Evolutionary conservation across 2,329 filamentous ascomycete genomes (phyloP).

Genomic region (Aspergillus pseudoviridinutans): DNA sequence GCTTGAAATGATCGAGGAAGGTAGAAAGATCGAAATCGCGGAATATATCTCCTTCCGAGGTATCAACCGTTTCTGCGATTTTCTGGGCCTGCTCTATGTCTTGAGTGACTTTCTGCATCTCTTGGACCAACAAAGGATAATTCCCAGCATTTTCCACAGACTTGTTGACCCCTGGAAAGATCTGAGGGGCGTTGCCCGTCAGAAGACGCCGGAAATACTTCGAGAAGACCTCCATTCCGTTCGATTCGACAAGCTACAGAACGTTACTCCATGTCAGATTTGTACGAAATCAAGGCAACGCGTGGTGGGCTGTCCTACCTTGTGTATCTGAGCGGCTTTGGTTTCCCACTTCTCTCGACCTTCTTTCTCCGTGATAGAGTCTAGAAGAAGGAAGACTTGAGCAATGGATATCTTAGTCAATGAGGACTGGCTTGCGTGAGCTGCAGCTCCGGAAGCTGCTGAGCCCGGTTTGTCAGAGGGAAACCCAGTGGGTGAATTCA

Average conservation of each 20-base stretch:
- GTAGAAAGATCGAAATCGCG: constrained; percentile 93
- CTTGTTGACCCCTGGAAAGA: constrained; percentile 77
- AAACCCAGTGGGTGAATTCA: constrained; percentile 51
- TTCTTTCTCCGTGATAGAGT: constrained; percentile 92
- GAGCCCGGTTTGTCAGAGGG: constrained; percentile 46
- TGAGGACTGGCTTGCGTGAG: constrained; percentile 53
- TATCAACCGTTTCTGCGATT: constrained; percentile 91
- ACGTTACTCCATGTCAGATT: constrained; percentile 1
- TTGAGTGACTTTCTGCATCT: constrained; percentile 80
- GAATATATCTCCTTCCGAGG: constrained; percentile 86
- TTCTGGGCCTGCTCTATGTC: constrained; percentile 80
- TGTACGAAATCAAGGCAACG: neutral
- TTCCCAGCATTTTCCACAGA: constrained; percentile 72
- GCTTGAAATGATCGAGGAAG: constrained; percentile 93
- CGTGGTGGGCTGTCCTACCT: constrained; percentile 57
- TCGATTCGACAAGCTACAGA: constrained; percentile 80
- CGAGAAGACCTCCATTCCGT: constrained; percentile 98
- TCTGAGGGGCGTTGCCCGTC: constrained; percentile 82
- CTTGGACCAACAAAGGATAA: constrained; percentile 74
- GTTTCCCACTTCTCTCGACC: constrained; percentile 87
- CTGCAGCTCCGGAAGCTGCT: constrained; percentile 35
- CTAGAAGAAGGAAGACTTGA: constrained; percentile 90
- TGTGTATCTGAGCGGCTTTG: constrained; percentile 86
- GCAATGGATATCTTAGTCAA: constrained; percentile 92
- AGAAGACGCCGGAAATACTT: constrained; percentile 94